Base-by-base conservation (phyloP, 148 eudicot species). In the Spergularia marina region DNA sequence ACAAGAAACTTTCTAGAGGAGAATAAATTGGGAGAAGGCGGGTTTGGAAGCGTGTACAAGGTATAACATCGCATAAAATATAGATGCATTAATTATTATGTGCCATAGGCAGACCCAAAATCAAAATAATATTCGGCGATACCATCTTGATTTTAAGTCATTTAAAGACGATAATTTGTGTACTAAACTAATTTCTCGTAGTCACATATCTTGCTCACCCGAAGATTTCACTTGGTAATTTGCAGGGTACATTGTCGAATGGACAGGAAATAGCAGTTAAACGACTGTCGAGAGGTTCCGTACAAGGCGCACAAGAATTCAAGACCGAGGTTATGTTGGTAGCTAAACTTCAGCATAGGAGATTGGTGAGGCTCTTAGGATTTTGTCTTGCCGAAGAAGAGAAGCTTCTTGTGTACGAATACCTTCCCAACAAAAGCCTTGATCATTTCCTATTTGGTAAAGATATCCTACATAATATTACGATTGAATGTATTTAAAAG, bases 341-440 rank as follows among this genome's bases (percentile, higher is more conserved):
- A 16, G 84, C 82, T 30, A 82, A 78, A 67, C 84, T 82, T 64
- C 84, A 82, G n/a, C 84, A 82, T 39, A 66, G 82, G 64, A 82
- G 74, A 74, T 63, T 82, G 67, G 81, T 71, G 56, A 77, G 78
- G 56, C 53, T 82, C 9, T 61, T 82, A 56, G 84, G 81, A 21
- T 77, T 81, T 68, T 81, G 81, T 49, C 15, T 77, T 5, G 70
- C 51, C 18, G 75, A 66, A 12, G 53, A 53, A 5, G 84, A 82
- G 49, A 82, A 82, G 57, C 40, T 77, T 15, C 40, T 82, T 2
- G 78, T 82, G 0, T 82, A 82, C 56, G 81, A 82, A 64, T 82
- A 53, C n/a, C 54, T 58, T 1, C 72, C 84, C 39, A 82, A 82
- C 72, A 82, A 61, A 56, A 82, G 84, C 66, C 84, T 82, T 25